Base-by-base conservation (phyloP, 495 filamentous ascomycete genomes). In the Extremus antarcticus region DNA sequence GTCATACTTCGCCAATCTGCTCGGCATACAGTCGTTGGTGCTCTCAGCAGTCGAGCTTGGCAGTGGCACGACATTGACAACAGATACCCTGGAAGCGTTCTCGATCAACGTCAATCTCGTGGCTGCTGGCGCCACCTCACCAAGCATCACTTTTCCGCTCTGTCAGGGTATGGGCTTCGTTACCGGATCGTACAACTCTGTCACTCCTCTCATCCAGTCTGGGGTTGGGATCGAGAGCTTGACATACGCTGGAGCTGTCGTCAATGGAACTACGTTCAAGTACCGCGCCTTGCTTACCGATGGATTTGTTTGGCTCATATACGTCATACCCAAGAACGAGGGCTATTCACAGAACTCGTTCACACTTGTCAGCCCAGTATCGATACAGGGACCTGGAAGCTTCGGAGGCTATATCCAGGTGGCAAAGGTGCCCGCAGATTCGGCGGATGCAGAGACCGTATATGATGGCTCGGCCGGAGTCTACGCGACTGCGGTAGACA, bases 81-180 rank as follows among this genome's bases (percentile, higher is more conserved):
- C 76, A 0, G 82, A 88, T 59, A 66, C 74, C 15, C 70, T 83
- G 22, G 74, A 75, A 47, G 78, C 81, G 9, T 88, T 90, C 61
- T 91, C 88, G 2, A 84, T 75, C 13, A 81, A 85, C 55, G 79
- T 87, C 38, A 83, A 85, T 29, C 68, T 97, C 11, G 73, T 74
- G 29, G 71, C 76, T 2, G 69, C 75, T 32, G 57, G 65, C 15
- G 76, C 76, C 15, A 78, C 79, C 0, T 59, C 68, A 0, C 72
- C 82, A 1, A 70, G 69, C 22, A 74, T 97, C 32, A 82, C 81
- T 0, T 86, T 95, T 61, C 90, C 90, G 0, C 65, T 95, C 7
- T 82, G 94, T 1, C 91, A 96, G 66, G 92, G 92, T 2, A 90
- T 91, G 83, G 89, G 80, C 0, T 91, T 88, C 58, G 77, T 94